Evolutionary conservation across 441 rosid species (phyloP).

Genomic region (Aleurites moluccanus): DNA sequence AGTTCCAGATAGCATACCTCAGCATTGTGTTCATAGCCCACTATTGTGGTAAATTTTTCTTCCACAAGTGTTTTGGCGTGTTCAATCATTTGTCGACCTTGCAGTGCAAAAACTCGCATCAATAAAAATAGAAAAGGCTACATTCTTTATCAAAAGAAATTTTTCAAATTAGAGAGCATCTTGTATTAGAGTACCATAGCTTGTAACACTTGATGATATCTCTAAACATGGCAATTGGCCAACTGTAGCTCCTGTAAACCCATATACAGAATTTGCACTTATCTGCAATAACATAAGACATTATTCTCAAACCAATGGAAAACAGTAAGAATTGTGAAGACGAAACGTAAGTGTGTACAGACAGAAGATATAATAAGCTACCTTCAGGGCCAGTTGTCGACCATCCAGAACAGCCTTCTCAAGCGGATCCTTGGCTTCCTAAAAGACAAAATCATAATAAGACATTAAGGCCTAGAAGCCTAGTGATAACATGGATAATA

Average conservation of each 20-base stretch:
- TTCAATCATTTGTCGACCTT: conserved; percentile 98
- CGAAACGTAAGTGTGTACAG: conserved; percentile 4
- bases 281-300: conserved; percentile 49
- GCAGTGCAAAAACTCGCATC: conserved; percentile 34
- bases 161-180: background rate
- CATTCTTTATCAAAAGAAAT: conserved; percentile 18
- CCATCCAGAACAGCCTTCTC: conserved; percentile 99
- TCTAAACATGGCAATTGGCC: conserved; percentile 94
- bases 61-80: conserved; percentile 90
- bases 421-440: conserved; percentile 98
- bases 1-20: conserved; percentile 56
- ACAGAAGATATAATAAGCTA: conserved; percentile 27
- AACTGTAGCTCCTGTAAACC: conserved; percentile 96
- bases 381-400: conserved; percentile 96
- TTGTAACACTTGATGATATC: conserved; percentile 98
- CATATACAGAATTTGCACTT: conserved; percentile 98
- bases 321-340: background rate
- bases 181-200: conserved; percentile 68
- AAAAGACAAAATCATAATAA: conserved; percentile 27
- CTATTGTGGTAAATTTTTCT: conserved; percentile 73
- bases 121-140: conserved; percentile 19
- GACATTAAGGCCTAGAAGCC: conserved; percentile 17
- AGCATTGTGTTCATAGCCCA: conserved; percentile 84
- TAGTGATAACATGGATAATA: conserved; percentile 15
- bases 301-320: conserved; percentile 20